phyloP scores from a whole-genome alignment of 306 rosid genomes.

The Morella rubra region DNA sequence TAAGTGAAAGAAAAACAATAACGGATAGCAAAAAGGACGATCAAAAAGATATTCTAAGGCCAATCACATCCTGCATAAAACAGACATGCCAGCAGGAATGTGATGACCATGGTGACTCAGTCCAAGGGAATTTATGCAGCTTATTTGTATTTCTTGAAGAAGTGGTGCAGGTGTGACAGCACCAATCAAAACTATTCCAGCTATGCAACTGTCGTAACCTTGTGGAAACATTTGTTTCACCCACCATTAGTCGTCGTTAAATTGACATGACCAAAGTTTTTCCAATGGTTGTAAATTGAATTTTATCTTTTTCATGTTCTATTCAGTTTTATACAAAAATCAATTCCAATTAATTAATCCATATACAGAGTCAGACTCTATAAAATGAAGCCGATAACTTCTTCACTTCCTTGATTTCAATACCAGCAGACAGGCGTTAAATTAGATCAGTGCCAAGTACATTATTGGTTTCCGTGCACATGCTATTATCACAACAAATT shows the following conservation, averaged over 20 bases:
- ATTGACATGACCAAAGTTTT: neutral
- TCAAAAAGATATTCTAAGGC: neutral
- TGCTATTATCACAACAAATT: neutral
- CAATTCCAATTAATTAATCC: neutral
- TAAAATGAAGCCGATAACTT: neutral
- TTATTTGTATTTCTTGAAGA: neutral
- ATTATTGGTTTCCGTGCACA: neutral
- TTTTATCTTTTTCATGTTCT: neutral
- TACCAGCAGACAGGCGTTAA: neutral
- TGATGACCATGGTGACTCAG: neutral
- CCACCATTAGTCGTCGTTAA: neutral
- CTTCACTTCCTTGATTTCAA: neutral
- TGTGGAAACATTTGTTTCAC: neutral
- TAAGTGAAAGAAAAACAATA: neutral
- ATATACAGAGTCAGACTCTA: neutral
- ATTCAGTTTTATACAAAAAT: slow-evolving; percentile 3
- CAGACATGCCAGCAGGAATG: slow-evolving; percentile 2
- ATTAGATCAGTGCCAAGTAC: neutral
- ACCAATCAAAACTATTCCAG: neutral
- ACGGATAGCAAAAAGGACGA: neutral
- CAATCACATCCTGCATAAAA: neutral
- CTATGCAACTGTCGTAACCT: neutral
- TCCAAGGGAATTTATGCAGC: neutral
- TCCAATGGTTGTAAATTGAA: neutral
- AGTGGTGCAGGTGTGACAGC: neutral